A percentile compares a stretch with the other conserved stretches of the same genome.
Conservation (phyloP, 352 stramenopile genomes). For the Phytophthora sp. region DNA sequence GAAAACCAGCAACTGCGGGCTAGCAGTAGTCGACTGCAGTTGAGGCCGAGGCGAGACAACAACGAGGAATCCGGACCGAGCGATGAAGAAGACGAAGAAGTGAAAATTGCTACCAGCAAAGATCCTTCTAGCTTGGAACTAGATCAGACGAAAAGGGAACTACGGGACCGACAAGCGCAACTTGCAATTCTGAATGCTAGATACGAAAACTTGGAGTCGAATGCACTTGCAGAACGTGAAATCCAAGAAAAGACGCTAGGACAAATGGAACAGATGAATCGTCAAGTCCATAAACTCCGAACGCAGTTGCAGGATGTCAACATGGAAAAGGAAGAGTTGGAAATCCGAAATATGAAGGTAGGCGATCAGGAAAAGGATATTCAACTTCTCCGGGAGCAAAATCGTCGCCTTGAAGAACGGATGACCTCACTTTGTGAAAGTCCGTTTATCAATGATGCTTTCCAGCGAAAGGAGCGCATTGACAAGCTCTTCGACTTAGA, state of each 20-base stretch:
- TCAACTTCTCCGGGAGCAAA: slow-evolving; percentile 74
- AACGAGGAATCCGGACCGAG: slow-evolving; percentile 41
- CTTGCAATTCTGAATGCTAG: slow-evolving; percentile 86
- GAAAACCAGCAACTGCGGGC: slow-evolving; percentile 71
- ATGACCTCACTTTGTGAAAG: slow-evolving; percentile 93
- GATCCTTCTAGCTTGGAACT: slow-evolving; percentile 38
- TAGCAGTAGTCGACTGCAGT: slow-evolving; percentile 6
- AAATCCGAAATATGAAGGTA: slow-evolving; percentile 63
- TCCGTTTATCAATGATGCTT: slow-evolving; percentile 93
- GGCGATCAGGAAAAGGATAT: slow-evolving; percentile 87
- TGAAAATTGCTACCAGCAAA: slow-evolving; percentile 1
- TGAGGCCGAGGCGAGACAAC: slow-evolving; percentile 37
- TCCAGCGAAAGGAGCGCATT: slow-evolving; percentile 86
- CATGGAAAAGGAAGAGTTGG: slow-evolving; percentile 82
- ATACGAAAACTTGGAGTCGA: slow-evolving; percentile 90
- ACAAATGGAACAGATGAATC: slow-evolving; percentile 92
- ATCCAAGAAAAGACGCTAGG: slow-evolving; percentile 90
- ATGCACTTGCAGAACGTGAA: slow-evolving; percentile 79
- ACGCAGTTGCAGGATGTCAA: slow-evolving; percentile 79
- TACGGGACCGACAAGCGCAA: slow-evolving; percentile 84
- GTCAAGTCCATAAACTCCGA: slow-evolving; percentile 89
- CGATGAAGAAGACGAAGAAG: slow-evolving; percentile 36
- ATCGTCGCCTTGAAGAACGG: slow-evolving; percentile 88
- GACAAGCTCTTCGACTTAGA: slow-evolving; percentile 89
- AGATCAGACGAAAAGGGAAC: slow-evolving; percentile 71